These are phyloP conservation scores for Leccinum subrobustum DNA, from an alignment of 1,284 basidiomycete species.

Conservation along the genomic window DNA sequence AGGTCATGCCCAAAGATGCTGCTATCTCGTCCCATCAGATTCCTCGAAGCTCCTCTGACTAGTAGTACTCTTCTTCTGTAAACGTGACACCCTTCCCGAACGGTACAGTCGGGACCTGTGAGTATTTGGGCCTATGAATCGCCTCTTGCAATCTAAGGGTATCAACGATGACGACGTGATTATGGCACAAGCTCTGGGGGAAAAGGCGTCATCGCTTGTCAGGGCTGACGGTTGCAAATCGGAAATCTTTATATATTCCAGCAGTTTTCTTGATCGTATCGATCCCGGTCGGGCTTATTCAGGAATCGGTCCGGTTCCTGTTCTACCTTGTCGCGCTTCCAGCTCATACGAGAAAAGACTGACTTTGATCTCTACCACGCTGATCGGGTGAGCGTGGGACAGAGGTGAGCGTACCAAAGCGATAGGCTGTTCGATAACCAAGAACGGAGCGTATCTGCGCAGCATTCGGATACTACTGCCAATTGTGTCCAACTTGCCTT, in stretches of 20 bases:
- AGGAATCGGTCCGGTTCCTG: neutral
- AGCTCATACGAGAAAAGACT: slow-evolving; percentile 49
- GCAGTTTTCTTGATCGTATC: slow-evolving; percentile 25
- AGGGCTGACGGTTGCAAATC: neutral
- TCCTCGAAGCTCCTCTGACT: slow-evolving; percentile 20
- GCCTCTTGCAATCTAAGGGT: slow-evolving; percentile 41
- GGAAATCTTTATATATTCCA: neutral
- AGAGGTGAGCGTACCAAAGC: neutral
- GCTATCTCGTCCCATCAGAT: slow-evolving; percentile 4
- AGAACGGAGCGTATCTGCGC: slow-evolving; percentile 41
- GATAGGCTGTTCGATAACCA: no score
- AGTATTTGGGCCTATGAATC: neutral
- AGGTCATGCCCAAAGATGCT: no score
- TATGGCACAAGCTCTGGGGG: slow-evolving; percentile 45
- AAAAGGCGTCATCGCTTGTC: neutral
- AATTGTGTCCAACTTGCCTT: slow-evolving; percentile 51
- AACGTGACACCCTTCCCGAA: slow-evolving; percentile 18
- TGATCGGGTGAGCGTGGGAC: slow-evolving; percentile 39
- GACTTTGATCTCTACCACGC: slow-evolving; percentile 52
- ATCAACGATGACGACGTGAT: slow-evolving; percentile 49
- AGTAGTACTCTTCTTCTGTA: slow-evolving; percentile 12
- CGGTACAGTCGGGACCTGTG: slow-evolving; percentile 17
- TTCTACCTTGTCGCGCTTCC: slow-evolving; percentile 38
- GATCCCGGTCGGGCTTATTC: neutral
- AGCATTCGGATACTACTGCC: slow-evolving; percentile 52